phyloP scores from a whole-genome alignment of 1,139 yeast genomes.

The Kodamaea derodonti region DNA sequence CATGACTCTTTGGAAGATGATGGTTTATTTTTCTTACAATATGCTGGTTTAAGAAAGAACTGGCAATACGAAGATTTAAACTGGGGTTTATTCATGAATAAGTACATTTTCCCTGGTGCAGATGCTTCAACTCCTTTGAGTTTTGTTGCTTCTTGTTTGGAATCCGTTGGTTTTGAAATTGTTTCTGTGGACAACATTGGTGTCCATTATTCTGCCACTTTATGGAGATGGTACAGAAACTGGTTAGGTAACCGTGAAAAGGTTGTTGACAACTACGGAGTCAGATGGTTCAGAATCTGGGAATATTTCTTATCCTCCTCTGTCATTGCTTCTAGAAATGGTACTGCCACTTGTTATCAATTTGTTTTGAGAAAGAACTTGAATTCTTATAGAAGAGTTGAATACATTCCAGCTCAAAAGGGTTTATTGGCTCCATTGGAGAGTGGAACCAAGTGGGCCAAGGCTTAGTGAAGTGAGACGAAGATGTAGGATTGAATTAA shows the following conservation, averaged over 20 bases:
- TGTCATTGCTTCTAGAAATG: constrained; percentile 84
- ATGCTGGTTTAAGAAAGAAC: constrained; percentile 84
- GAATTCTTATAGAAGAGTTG: constrained; percentile 79
- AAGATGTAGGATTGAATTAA: no score
- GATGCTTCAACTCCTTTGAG: constrained; percentile 94
- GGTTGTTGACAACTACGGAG: constrained; percentile 77
- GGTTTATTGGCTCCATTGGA: constrained; percentile 67
- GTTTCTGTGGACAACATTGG: constrained; percentile 85
- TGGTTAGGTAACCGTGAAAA: constrained; percentile 84
- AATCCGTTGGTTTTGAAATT: constrained; percentile 82
- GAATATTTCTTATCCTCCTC: constrained; percentile 84
- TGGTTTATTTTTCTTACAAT: constrained; percentile 82
- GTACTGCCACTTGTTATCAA: constrained; percentile 91
- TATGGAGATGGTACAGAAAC: constrained; percentile 95
- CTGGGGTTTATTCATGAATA: constrained; percentile 97
- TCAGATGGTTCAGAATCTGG: constrained; percentile 93
- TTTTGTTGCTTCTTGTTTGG: constrained; percentile 73
- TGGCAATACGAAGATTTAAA: constrained; percentile 94
- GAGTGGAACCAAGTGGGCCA: constrained; percentile 46
- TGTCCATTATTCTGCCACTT: constrained; percentile 86
- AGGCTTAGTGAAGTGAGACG: no score
- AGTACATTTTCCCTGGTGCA: constrained; percentile 96
- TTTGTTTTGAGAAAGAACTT: constrained; percentile 86
- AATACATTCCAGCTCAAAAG: constrained; percentile 73
- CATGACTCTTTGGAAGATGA: constrained; percentile 87